Evolutionary conservation across 1,284 basidiomycete genomes (phyloP).

Genomic region (Trametes polyzona): DNA sequence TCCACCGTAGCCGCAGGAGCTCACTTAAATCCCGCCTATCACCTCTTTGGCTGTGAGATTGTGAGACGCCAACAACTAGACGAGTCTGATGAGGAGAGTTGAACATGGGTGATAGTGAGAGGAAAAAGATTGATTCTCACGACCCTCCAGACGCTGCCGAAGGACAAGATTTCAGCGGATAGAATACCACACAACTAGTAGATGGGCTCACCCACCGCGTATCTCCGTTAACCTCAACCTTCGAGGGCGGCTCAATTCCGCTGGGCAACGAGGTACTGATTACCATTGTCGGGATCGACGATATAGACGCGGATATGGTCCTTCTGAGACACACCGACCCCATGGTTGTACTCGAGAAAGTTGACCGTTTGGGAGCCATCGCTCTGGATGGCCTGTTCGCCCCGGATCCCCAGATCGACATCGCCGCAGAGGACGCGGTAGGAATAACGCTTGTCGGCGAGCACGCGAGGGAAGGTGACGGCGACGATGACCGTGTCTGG

Average conservation of each 20-base stretch:
- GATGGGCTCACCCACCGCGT: too few species aligned
- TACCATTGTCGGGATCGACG: constrained; percentile 19
- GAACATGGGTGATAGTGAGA: too few species aligned
- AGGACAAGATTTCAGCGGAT: too few species aligned
- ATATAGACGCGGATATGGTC: constrained; percentile 24
- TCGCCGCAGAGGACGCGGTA: constrained; percentile 25
- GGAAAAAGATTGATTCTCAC: too few species aligned
- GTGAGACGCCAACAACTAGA: too few species aligned
- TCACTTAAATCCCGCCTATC: too few species aligned
- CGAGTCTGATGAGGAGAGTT: too few species aligned
- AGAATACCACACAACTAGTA: too few species aligned
- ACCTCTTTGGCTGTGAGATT: too few species aligned
- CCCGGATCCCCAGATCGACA: constrained; percentile 24
- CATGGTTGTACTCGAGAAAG: constrained; percentile 29
- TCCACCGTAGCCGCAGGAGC: too few species aligned
- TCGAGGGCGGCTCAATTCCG: constrained; percentile 10
- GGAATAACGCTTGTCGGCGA: constrained; percentile 21
- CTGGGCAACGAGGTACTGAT: constrained; percentile 20
- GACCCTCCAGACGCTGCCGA: too few species aligned
- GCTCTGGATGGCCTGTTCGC: constrained; percentile 1
- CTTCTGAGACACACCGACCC: constrained; percentile 17
- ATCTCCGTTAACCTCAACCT: too few species aligned
- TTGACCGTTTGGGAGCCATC: constrained; percentile 30
- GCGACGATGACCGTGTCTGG: constrained; percentile 25
- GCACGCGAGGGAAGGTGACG: constrained; percentile 25